Percentiles rank a stretch among this genome's conserved stretches.
phyloP scores from a whole-genome alignment of 2,329 filamentous ascomycete genomes.

The Venturia carpophila region DNA sequence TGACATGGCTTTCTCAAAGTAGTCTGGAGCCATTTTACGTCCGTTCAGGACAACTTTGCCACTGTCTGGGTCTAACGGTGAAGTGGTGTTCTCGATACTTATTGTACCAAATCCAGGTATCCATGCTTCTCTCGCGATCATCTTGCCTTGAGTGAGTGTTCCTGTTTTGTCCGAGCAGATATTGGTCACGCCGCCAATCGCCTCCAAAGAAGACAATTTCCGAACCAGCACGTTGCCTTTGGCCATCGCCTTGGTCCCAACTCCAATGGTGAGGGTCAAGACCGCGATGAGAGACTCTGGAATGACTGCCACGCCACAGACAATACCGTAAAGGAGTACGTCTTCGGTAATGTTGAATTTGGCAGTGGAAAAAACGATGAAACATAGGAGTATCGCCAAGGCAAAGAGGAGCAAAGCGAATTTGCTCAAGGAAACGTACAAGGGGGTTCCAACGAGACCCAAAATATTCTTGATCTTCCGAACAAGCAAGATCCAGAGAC shows the following conservation, averaged over 20 bases:
- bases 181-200: slow-evolving; percentile 35
- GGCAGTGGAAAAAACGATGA: slow-evolving; percentile 62
- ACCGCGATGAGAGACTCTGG: slow-evolving; percentile 54
- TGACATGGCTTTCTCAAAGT: slow-evolving; percentile 23
- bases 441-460: slow-evolving; percentile 67
- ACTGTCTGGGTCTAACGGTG: slow-evolving; percentile 47
- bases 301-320: slow-evolving; percentile 41
- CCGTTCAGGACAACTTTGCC: slow-evolving; percentile 23
- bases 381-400: slow-evolving; percentile 61
- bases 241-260: slow-evolving; percentile 36
- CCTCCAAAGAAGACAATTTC: slow-evolving; percentile 34
- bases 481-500: background rate
- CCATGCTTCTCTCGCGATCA: slow-evolving; percentile 33
- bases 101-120: slow-evolving; percentile 44
- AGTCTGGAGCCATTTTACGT: slow-evolving; percentile 24
- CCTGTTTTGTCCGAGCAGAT: slow-evolving; percentile 37
- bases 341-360: slow-evolving; percentile 35
- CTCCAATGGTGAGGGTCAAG: slow-evolving; percentile 56
- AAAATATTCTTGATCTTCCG: slow-evolving; percentile 43
- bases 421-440: slow-evolving; percentile 79
- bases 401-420: slow-evolving; percentile 75
- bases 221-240: slow-evolving; percentile 35
- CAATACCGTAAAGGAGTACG: slow-evolving; percentile 42
- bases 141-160: slow-evolving; percentile 35
- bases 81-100: slow-evolving; percentile 41